Conservation (phyloP, 768 basidiomycete species). For the Suillus sp. region DNA sequence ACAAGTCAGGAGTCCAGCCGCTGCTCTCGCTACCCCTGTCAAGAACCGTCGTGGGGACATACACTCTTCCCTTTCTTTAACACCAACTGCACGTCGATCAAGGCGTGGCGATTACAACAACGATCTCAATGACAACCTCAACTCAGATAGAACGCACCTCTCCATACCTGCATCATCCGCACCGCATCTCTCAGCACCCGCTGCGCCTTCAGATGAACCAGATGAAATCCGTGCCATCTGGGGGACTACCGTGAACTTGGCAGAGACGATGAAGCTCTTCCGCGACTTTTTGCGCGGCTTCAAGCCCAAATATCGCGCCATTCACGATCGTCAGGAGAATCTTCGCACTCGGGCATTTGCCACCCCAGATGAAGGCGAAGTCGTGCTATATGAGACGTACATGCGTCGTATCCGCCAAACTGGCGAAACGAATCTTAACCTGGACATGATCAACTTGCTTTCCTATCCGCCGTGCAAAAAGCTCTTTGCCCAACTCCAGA, state of each 20-base stretch:
- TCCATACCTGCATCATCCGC: conserved; percentile 60
- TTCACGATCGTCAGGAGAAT: conserved; percentile 67
- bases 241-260: conserved; percentile 95
- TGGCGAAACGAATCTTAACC: conserved; percentile 90
- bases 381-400: conserved; percentile 76
- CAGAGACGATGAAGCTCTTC: conserved; percentile 90
- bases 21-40: conserved; percentile 54
- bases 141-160: conserved; percentile 61
- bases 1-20: conserved; percentile 49
- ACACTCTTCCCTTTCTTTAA: conserved; percentile 73
- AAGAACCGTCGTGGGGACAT: conserved; percentile 87
- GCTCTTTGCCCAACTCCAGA: conserved; percentile 79
- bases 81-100: conserved; percentile 48
- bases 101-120: conserved; percentile 35
- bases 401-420: conserved; percentile 86
- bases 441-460: conserved; percentile 84
- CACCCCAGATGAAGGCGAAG: conserved; percentile 68
- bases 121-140: conserved; percentile 45
- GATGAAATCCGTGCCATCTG: conserved; percentile 92
- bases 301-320: conserved; percentile 85
- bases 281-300: conserved; percentile 88
- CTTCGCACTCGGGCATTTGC: conserved; percentile 50
- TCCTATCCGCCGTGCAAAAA: conserved; percentile 86
- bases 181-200: conserved; percentile 60
- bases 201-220: conserved; percentile 65